phyloP scores from a whole-genome alignment of 1,284 basidiomycete genomes.

The Tilletia caries region DNA sequence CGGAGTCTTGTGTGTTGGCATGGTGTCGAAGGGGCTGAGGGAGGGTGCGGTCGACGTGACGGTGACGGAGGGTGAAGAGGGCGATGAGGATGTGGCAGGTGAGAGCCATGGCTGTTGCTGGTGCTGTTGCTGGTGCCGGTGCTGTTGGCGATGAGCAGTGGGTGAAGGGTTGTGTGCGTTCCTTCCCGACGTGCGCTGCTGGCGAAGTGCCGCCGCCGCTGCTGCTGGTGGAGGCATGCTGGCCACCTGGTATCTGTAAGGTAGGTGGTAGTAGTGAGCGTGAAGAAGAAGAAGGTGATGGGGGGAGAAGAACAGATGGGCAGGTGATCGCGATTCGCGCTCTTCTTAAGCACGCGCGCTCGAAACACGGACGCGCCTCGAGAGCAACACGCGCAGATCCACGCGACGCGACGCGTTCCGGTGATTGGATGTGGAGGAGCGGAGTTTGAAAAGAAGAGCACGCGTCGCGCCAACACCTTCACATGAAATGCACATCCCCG shows the following conservation, averaged over 20 bases:
- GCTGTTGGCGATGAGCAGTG: too few species aligned
- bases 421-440: neutral
- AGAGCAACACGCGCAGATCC: neutral
- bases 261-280: neutral
- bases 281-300: too few species aligned
- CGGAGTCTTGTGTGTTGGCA: neutral
- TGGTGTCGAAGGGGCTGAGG: neutral
- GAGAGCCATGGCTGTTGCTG: neutral
- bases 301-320: too few species aligned
- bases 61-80: neutral
- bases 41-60: neutral
- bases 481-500: too few species aligned
- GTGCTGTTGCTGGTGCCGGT: too few species aligned
- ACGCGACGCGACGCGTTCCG: neutral
- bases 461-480: too few species aligned
- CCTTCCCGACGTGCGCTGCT: neutral
- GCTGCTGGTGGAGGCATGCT: neutral
- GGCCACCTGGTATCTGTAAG: neutral
- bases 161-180: neutral
- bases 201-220: neutral
- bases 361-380: too few species aligned
- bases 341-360: too few species aligned
- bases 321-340: too few species aligned
- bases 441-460: too few species aligned
- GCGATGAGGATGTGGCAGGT: neutral